These are phyloP conservation scores for Phaeophleospora eucalypticola DNA, from an alignment of 2,329 filamentous ascomycete genomes.

Conservation along the genomic window DNA sequence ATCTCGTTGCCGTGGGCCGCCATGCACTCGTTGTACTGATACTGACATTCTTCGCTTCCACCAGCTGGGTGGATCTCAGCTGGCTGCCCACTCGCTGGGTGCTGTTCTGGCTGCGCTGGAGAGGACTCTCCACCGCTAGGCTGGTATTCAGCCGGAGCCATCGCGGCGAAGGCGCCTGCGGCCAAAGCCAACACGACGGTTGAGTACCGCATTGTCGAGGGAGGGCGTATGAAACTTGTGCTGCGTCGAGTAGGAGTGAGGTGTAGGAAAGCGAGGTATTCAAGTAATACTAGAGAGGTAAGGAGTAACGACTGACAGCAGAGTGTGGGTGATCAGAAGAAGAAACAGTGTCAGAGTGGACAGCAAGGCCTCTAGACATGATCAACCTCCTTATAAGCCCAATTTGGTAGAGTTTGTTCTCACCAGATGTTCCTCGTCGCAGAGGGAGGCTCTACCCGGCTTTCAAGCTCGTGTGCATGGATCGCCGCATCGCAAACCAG, in stretches of 20 bases:
- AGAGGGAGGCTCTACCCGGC: not conserved
- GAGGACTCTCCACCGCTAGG: too few relatives aligned
- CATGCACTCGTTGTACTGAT: not conserved
- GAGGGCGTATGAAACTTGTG: not conserved
- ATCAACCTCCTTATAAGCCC: conserved; percentile 1
- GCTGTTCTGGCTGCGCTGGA: too few relatives aligned
- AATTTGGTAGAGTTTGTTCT: not conserved
- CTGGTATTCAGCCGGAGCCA: too few relatives aligned
- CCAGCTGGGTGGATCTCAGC: too few relatives aligned
- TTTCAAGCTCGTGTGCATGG: not conserved
- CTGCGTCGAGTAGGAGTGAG: not conserved
- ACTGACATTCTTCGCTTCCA: not conserved
- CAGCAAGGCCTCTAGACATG: not conserved
- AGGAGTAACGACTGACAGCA: not conserved
- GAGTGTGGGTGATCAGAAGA: not conserved
- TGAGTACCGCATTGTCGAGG: not conserved
- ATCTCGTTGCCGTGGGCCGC: not conserved
- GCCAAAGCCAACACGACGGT: not conserved
- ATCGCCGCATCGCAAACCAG: not conserved
- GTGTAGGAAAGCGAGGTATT: not conserved
- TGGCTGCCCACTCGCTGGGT: too few relatives aligned
- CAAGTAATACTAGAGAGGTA: not conserved
- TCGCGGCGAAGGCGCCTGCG: not conserved
- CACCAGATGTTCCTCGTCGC: not conserved
- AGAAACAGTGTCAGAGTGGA: not conserved